Base-by-base conservation (phyloP, 2,329 filamentous ascomycete genomes). In the Fusarium tanahbumbuense region DNA sequence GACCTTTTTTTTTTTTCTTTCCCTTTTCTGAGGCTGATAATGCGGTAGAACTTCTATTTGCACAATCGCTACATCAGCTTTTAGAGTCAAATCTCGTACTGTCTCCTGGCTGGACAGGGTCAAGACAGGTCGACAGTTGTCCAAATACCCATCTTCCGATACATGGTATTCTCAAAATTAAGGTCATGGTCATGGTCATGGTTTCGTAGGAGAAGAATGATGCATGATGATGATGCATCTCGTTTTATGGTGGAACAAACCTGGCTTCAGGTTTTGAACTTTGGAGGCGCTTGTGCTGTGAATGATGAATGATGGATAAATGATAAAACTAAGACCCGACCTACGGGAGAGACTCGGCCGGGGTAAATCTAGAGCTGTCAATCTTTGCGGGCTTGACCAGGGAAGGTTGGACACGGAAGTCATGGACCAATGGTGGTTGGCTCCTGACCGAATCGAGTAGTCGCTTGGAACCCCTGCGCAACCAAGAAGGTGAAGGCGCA, bases 391-490 rank as follows among this genome's bases (percentile, higher is more conserved):
- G 45, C 67, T 72, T 66, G 58, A 52, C 73, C 68, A 68, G 72
- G 70, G 70, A 71, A 54, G 68, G 63, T 50, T 67, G 60, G 54
- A 56, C 61, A 56, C 34, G 56, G 53, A 59, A 62, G 23, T 41
- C 25, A 56, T 64, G 60, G 59, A 58, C 74, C 74, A 76, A 76
- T 75, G 63, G 64, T 59, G 69, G 56, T 62, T 56, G 49, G 63
- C 59, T 66, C 64, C 41, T 60, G 63, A 61, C 73, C 73, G 45
- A 75, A 75, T 76, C 70, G 72, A 75, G 73, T 75, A 75, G 73
- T 75, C 62, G 58, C 62, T 66, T 64, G 60, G 46, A 56, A 73
- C 56, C 73, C 73, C 56, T 75, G 73, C 59, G 45, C 30, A 50
- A 42, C 66, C 67, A 55, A 25, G 41, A 60, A 44, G 45, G 28